These are phyloP conservation scores for Capsella bursapastoris DNA, from an alignment of 345 rosid genomes.

Conservation along the genomic window DNA sequence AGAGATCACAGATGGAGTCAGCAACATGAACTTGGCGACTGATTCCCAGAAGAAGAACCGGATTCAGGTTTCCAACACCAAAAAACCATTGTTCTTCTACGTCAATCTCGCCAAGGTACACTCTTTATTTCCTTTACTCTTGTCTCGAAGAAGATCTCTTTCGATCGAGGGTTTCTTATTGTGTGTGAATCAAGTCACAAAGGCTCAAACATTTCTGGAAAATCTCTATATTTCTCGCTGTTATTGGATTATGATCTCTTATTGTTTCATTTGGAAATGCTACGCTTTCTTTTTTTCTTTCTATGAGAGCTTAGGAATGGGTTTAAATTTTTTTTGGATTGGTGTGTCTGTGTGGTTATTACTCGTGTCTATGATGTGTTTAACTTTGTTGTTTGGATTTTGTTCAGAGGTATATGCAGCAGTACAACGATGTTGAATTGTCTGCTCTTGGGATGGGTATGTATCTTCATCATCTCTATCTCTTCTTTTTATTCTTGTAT, in stretches of 20 bases:
- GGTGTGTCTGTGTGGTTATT: constrained; percentile 1
- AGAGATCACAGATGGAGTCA: constrained; percentile 75
- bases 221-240: neutral
- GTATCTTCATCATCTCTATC: neutral
- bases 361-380: constrained; percentile 6
- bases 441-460: constrained; percentile 97
- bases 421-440: constrained; percentile 77
- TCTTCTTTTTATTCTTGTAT: neutral
- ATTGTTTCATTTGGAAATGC: neutral
- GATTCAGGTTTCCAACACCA: constrained; percentile 94
- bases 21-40: constrained; percentile 54
- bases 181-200: neutral
- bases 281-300: neutral
- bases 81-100: constrained; percentile 92
- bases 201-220: neutral
- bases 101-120: constrained; percentile 89
- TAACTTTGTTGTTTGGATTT: constrained; percentile 3
- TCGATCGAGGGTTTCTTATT: neutral
- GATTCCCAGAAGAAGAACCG: constrained; percentile 76
- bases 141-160: neutral
- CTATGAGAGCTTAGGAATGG: too few relatives aligned
- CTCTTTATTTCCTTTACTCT: neutral
- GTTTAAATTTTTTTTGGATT: neutral
- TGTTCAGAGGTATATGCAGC: constrained; percentile 93
- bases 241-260: neutral